Evolutionary conservation across 495 filamentous ascomycete species (phyloP).

Genomic region (Cetradonia linearis): DNA sequence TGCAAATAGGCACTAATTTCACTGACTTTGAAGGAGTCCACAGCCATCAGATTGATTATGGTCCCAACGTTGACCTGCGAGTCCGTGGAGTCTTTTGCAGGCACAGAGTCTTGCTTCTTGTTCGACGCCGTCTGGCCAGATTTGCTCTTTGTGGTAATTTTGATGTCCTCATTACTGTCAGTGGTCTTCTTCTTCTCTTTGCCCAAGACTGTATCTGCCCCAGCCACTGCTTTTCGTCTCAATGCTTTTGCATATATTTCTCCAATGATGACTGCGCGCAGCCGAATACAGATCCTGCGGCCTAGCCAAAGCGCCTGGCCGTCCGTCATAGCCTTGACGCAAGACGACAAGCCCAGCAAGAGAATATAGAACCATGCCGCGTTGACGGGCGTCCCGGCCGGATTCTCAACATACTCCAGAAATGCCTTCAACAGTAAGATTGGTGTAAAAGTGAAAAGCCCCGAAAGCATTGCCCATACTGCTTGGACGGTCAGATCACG

Average conservation of each 20-base stretch:
- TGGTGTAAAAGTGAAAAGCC: constrained; percentile 77
- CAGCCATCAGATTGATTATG: constrained; percentile 98
- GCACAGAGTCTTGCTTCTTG: constrained; percentile 28
- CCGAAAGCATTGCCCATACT: constrained; percentile 64
- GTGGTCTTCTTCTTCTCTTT: constrained; percentile 36
- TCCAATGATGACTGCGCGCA: constrained; percentile 91
- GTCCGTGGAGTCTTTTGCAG: constrained; percentile 38
- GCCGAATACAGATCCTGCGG: constrained; percentile 81
- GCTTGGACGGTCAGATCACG: constrained; percentile 66
- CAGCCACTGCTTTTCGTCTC: constrained; percentile 77
- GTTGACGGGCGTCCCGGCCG: constrained; percentile 65
- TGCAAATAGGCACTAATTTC: constrained; percentile 88
- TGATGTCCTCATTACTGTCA: constrained; percentile 23
- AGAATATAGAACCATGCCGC: constrained; percentile 96
- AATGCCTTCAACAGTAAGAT: constrained; percentile 87
- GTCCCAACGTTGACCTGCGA: constrained; percentile 85
- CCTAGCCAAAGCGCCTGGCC: constrained; percentile 90
- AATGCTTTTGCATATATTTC: constrained; percentile 97
- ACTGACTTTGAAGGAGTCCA: constrained; percentile 97
- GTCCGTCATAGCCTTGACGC: constrained; percentile 66
- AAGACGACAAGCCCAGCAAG: constrained; percentile 70
- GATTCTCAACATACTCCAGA: constrained; percentile 83
- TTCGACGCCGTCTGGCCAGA: constrained; percentile 37
- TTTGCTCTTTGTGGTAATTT: background rate
- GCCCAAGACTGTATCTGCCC: constrained; percentile 58